Conservation (phyloP, 106 monocot species). For the Chionographis japonica region DNA sequence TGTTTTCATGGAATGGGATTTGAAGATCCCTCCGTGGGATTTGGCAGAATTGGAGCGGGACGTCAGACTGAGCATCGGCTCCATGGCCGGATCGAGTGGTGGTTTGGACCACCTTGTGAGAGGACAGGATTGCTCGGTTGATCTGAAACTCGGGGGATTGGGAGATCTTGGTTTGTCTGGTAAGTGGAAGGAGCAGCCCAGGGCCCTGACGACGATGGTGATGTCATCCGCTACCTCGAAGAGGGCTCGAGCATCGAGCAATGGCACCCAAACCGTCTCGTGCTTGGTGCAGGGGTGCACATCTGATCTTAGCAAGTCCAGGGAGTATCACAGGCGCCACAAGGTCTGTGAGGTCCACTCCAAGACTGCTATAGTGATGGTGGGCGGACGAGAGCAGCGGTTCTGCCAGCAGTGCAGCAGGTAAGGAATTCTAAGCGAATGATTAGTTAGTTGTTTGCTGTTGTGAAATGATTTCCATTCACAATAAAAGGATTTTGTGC, state of each 20-base stretch:
- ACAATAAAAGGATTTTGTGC: too few species aligned
- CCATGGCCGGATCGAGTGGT: constrained; percentile 3
- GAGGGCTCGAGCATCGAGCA: constrained; percentile 27
- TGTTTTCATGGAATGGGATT: constrained; percentile 63
- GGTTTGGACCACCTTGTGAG: neutral
- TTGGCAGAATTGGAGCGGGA: constrained; percentile 24
- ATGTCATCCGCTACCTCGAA: constrained; percentile 25
- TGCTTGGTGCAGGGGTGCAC: constrained; percentile 65
- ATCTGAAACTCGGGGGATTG: constrained; percentile 45
- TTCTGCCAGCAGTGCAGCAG: constrained; percentile 89
- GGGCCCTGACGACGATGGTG: neutral
- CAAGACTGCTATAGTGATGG: constrained; percentile 63
- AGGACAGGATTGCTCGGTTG: constrained; percentile 36
- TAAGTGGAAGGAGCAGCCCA: constrained; percentile 3
- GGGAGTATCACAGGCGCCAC: constrained; percentile 68
- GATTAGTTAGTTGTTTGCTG: too few species aligned
- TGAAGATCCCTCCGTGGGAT: constrained; percentile 55
- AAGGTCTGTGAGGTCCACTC: constrained; percentile 77
- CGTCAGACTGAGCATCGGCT: neutral
- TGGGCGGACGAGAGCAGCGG: constrained; percentile 53
- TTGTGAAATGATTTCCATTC: too few species aligned
- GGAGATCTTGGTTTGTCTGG: constrained; percentile 27
- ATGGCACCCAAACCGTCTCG: constrained; percentile 9
- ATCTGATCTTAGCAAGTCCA: constrained; percentile 59
- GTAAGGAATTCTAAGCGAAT: constrained; percentile 18